Evolutionary conservation across 1,284 basidiomycete species (phyloP).

Genomic region (Ceratobasidium theobromae): DNA sequence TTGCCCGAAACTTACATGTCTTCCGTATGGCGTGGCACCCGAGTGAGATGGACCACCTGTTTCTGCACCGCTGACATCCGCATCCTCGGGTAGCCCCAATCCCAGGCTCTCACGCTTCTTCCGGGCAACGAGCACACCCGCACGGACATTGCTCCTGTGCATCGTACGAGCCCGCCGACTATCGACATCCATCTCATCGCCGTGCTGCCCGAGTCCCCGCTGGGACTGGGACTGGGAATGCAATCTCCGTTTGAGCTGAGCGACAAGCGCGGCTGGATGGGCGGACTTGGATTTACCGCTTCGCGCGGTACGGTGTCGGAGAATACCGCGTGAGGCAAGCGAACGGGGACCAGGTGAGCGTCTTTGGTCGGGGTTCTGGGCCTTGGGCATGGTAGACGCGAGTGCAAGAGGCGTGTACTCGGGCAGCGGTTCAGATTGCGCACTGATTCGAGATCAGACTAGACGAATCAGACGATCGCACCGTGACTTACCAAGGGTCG

Average conservation of each 20-base stretch:
- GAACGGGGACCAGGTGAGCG: slow-evolving; percentile 25
- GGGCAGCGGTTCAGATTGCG: slow-evolving; percentile 7
- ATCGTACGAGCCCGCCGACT: background rate
- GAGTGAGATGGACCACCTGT: background rate
- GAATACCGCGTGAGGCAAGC: slow-evolving; percentile 5
- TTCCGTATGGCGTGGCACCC: slow-evolving; percentile 8
- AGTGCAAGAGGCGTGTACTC: slow-evolving; percentile 3
- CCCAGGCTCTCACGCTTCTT: background rate
- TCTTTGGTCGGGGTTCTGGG: slow-evolving; percentile 3
- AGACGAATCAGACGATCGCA: no score
- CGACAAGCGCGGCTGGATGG: slow-evolving; percentile 3
- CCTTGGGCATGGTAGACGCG: background rate
- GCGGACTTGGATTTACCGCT: slow-evolving; percentile 5
- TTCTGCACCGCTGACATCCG: slow-evolving; percentile 12
- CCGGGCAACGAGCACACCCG: slow-evolving; percentile 11
- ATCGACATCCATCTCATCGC: slow-evolving; percentile 14
- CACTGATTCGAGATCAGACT: no score
- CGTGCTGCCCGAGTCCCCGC: background rate
- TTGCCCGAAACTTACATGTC: slow-evolving; percentile 19
- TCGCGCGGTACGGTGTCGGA: slow-evolving; percentile 5
- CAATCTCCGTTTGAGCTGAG: slow-evolving; percentile 16
- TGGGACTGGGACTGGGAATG: background rate
- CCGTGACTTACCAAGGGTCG: background rate
- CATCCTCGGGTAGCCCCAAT: background rate
- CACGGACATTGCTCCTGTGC: background rate